phyloP scores from a whole-genome alignment of 2,329 filamentous ascomycete genomes.

The Colletotrichum orchidophilum region DNA sequence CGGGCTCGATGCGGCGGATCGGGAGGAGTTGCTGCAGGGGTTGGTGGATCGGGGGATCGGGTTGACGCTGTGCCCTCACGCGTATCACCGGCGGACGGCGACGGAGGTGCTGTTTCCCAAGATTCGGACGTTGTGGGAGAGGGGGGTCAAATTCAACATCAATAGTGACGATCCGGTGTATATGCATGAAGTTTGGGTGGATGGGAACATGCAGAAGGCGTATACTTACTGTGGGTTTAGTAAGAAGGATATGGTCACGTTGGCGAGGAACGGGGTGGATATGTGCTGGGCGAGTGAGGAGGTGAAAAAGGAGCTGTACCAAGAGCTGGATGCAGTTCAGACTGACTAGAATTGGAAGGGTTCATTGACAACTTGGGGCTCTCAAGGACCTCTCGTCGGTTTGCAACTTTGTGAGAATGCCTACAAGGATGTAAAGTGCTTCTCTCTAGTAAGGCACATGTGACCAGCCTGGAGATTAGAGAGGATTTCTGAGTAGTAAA shows the following conservation, averaged over 20 bases:
- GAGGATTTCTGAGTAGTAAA: too few relatives aligned
- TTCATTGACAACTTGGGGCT: too few relatives aligned
- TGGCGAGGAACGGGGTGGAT: conserved; percentile 53
- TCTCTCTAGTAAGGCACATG: too few relatives aligned
- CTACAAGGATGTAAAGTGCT: too few relatives aligned
- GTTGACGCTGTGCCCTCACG: conserved; percentile 74
- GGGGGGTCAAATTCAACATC: conserved; percentile 73
- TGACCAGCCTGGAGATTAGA: too few relatives aligned
- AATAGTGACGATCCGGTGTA: conserved; percentile 81
- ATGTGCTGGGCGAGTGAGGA: conserved; percentile 56
- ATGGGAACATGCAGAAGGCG: conserved; percentile 56
- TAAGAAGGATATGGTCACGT: conserved; percentile 51
- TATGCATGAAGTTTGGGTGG: conserved; percentile 59
- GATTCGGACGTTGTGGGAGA: conserved; percentile 69
- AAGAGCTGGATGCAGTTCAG: conserved; percentile 38
- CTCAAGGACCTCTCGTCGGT: too few relatives aligned
- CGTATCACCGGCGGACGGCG: conserved; percentile 52
- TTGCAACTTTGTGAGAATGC: too few relatives aligned
- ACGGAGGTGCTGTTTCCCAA: conserved; percentile 54
- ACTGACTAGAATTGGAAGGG: not conserved
- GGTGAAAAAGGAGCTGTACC: conserved; percentile 44
- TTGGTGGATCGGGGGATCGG: conserved; percentile 67
- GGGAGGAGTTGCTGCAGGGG: conserved; percentile 65
- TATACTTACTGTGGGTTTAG: conserved; percentile 51
- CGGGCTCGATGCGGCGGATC: conserved; percentile 72